Conservation (phyloP, 495 filamentous ascomycete species). For the Aspergillus sclerotiicarbonarius region DNA sequence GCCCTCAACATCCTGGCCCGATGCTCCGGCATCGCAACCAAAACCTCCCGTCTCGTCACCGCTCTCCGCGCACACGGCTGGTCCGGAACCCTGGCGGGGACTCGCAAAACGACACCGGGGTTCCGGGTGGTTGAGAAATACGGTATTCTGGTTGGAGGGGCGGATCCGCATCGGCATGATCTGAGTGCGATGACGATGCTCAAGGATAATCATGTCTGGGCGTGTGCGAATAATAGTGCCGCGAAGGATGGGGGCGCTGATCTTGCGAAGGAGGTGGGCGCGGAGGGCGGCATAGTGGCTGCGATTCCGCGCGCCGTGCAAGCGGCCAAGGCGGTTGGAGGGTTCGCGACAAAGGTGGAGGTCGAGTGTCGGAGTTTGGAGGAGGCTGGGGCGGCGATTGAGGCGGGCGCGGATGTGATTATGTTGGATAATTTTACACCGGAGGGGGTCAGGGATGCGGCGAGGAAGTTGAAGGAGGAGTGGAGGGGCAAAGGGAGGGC, state of each 20-base stretch:
- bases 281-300: constrained; percentile 42
- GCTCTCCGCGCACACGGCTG: constrained; percentile 65
- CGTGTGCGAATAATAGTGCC: constrained; percentile 54
- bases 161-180: constrained; percentile 88
- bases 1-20: constrained; percentile 88
- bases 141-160: constrained; percentile 89
- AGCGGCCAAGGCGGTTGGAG: constrained; percentile 79
- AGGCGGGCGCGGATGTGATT: constrained; percentile 86
- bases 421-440: constrained; percentile 95
- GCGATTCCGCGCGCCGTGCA: constrained; percentile 80
- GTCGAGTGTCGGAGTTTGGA: constrained; percentile 87
- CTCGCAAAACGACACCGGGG: constrained; percentile 93
- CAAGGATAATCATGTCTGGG: constrained; percentile 98
- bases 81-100: constrained; percentile 83
- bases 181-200: constrained; percentile 95
- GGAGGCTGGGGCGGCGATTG: constrained; percentile 87
- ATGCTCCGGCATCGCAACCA: constrained; percentile 88
- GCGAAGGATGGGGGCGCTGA: constrained; percentile 21
- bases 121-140: constrained; percentile 98
- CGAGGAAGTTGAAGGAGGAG: constrained; percentile 67
- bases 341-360: constrained; percentile 91
- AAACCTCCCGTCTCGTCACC: constrained; percentile 48
- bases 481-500: constrained; percentile 62
- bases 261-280: not conserved
- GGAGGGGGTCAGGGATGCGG: constrained; percentile 69